Percentiles rank a stretch among this genome's conserved stretches.
phyloP scores from a whole-genome alignment of 371 early-diverging fungal genomes.

The Apophysomyces elegans region DNA sequence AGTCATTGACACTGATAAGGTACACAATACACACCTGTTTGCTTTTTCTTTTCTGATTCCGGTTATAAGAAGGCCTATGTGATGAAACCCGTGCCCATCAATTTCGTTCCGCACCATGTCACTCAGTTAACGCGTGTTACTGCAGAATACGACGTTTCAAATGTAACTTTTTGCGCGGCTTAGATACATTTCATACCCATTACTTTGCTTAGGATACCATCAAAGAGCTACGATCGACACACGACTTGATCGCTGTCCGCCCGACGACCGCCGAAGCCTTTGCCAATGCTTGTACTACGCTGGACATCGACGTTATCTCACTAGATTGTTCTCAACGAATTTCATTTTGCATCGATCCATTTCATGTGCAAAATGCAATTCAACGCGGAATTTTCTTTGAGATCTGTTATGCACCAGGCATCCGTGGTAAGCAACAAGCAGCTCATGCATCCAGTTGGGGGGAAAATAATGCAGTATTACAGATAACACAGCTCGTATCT shows the following conservation, averaged over 20 bases:
- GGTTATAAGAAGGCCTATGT: not conserved
- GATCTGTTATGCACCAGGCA: conserved; percentile 74
- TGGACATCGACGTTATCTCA: conserved; percentile 86
- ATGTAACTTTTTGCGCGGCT: conserved; percentile 8
- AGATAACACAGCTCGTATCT: conserved; percentile 36
- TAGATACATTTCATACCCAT: not conserved
- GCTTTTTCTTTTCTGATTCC: too few relatives aligned
- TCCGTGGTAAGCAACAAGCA: conserved; percentile 59
- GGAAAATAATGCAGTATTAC: not conserved
- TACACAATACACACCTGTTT: not conserved
- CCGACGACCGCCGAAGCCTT: conserved; percentile 77
- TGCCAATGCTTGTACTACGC: conserved; percentile 66
- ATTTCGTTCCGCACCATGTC: conserved; percentile 24
- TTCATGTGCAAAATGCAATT: conserved; percentile 45
- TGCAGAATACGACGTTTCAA: conserved; percentile 24
- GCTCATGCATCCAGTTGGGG: not conserved
- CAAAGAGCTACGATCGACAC: conserved; percentile 17
- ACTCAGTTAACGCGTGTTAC: conserved; percentile 37
- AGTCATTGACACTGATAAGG: conserved; percentile 5
- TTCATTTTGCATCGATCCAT: conserved; percentile 75
- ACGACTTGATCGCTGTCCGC: conserved; percentile 81
- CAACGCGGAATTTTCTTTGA: conserved; percentile 83
- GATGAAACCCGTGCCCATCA: conserved; percentile 10
- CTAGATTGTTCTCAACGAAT: conserved; percentile 71
- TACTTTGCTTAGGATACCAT: conserved; percentile 22